phyloP scores from a whole-genome alignment of 2,329 filamentous ascomycete species.

The Aspergillus neotritici region DNA sequence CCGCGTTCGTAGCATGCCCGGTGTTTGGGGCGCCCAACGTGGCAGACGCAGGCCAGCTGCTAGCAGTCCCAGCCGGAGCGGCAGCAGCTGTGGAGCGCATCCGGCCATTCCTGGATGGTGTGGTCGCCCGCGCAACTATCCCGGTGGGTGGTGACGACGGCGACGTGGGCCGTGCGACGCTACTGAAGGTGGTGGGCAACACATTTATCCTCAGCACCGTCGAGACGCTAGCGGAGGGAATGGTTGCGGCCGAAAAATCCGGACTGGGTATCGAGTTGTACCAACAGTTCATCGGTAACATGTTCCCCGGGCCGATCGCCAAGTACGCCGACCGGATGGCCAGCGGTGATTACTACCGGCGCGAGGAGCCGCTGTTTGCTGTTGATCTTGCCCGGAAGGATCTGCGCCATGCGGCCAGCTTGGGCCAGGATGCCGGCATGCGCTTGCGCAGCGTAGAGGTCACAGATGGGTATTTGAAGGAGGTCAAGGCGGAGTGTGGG shows the following conservation, averaged over 20 bases:
- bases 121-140: conserved; percentile 64
- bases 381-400: conserved; percentile 82
- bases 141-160: conserved; percentile 67
- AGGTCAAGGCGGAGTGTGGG: conserved; percentile 64
- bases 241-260: conserved; percentile 72
- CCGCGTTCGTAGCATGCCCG: conserved; percentile 67
- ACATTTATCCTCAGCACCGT: conserved; percentile 80
- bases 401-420: conserved; percentile 62
- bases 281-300: conserved; percentile 63
- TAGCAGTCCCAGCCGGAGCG: conserved; percentile 68
- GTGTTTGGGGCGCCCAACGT: conserved; percentile 41
- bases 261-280: conserved; percentile 67
- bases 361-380: conserved; percentile 72
- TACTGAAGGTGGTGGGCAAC: conserved; percentile 79
- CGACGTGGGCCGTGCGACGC: conserved; percentile 61
- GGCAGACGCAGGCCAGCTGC: conserved; percentile 60
- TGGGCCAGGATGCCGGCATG: conserved; percentile 60
- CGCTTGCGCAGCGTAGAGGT: conserved; percentile 61
- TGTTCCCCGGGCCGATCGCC: conserved; percentile 71
- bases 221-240: conserved; percentile 70
- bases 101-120: conserved; percentile 65
- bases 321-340: conserved; percentile 71
- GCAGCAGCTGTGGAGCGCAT: conserved; percentile 56
- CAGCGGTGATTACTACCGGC: conserved; percentile 67
- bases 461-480: conserved; percentile 62